A percentile compares a stretch with the other conserved stretches of the same genome.
These are phyloP conservation scores for Tagetes erecta DNA, from an alignment of 129 eudicot genomes.

Conservation along the genomic window DNA sequence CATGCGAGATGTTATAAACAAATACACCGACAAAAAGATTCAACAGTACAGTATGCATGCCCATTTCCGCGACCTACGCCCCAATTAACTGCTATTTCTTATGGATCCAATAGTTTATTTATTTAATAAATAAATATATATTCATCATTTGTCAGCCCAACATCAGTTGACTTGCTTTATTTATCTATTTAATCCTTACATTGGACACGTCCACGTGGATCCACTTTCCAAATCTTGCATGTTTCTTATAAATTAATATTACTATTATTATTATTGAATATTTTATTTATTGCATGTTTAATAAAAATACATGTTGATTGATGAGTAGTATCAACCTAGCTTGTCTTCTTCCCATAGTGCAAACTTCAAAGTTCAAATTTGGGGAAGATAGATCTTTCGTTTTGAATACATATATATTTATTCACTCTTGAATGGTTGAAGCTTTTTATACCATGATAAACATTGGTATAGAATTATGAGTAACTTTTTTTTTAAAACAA, in stretches of 20 bases:
- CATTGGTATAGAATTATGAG: too few relatives aligned
- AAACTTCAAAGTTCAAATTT: too few relatives aligned
- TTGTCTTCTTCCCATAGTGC: not conserved
- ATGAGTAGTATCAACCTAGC: not conserved
- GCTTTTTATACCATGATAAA: too few relatives aligned
- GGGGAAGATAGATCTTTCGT: too few relatives aligned
- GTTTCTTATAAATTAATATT: not conserved
- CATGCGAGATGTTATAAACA: too few relatives aligned
- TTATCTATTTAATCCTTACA: slow-evolving; percentile 2
- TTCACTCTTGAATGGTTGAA: too few relatives aligned
- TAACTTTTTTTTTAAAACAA: too few relatives aligned
- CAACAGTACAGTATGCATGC: slow-evolving; percentile 25
- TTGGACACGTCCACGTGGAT: slow-evolving; percentile 9
- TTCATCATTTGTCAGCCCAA: slow-evolving; percentile 23
- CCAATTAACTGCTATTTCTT: slow-evolving; percentile 29
- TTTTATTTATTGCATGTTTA: not conserved
- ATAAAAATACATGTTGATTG: slow-evolving; percentile 12
- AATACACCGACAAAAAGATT: slow-evolving; percentile 32
- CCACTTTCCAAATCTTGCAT: slow-evolving; percentile 21
- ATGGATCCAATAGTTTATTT: slow-evolving; percentile 25
- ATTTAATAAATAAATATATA: not conserved
- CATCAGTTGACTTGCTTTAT: slow-evolving; percentile 30
- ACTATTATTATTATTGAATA: not conserved
- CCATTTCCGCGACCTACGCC: slow-evolving; percentile 37
- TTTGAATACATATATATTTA: too few relatives aligned